These are phyloP conservation scores for Tylopilus felleus DNA, from an alignment of 768 basidiomycete genomes.

Conservation along the genomic window DNA sequence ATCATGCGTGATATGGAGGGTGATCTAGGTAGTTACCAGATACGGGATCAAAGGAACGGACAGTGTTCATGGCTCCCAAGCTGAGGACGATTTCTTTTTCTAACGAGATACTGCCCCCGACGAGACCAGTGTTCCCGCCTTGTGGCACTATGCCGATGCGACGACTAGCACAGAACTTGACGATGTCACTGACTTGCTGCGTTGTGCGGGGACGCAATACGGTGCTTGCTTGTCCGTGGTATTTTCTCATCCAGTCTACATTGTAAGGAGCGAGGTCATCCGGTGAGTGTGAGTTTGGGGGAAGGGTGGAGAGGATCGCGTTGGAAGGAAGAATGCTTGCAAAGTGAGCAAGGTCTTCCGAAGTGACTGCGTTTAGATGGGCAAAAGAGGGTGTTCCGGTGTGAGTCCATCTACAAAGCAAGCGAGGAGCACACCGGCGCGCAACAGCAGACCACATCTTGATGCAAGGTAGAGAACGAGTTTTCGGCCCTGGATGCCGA, in stretches of 20 bases:
- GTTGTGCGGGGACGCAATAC: slow-evolving; percentile 89
- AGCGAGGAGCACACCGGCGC: not conserved
- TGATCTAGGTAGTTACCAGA: slow-evolving; percentile 50
- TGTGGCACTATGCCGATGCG: slow-evolving; percentile 93
- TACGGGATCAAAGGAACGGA: slow-evolving; percentile 80
- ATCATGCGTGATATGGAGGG: slow-evolving; percentile 2
- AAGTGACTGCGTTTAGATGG: slow-evolving; percentile 47
- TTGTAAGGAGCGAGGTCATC: slow-evolving; percentile 80
- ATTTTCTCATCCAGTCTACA: slow-evolving; percentile 96
- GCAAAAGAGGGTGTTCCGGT: slow-evolving; percentile 19
- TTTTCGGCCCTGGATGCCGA: not conserved
- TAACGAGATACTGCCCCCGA: slow-evolving; percentile 90
- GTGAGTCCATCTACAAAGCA: slow-evolving; percentile 18
- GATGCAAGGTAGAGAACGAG: not conserved
- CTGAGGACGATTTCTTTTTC: slow-evolving; percentile 86
- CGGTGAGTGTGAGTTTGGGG: slow-evolving; percentile 42
- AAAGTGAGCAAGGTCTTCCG: slow-evolving; percentile 65
- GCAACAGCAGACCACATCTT: slow-evolving; percentile 13
- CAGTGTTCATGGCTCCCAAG: slow-evolving; percentile 74
- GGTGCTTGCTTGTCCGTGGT: slow-evolving; percentile 76
- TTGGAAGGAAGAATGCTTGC: slow-evolving; percentile 57
- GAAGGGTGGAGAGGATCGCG: slow-evolving; percentile 66
- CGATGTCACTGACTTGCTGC: slow-evolving; percentile 81
- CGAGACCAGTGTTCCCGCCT: slow-evolving; percentile 97
- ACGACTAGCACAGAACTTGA: slow-evolving; percentile 81